Base-by-base conservation (phyloP, 2,329 filamentous ascomycete genomes). In the Cladosporium sp. region DNA sequence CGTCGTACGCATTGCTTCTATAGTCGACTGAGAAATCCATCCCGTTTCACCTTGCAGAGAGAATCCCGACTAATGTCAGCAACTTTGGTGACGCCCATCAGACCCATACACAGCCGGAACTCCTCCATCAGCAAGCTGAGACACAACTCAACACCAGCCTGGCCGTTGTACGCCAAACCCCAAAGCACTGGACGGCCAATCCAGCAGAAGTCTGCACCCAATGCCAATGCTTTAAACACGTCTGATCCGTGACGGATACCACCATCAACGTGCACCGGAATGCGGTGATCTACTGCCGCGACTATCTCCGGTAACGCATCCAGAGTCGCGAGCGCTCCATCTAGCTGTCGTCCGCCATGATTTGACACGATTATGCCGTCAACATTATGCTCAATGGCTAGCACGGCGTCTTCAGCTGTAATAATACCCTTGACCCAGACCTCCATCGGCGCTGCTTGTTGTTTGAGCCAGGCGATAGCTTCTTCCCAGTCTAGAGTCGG, bases 201-300 rank as follows among this genome's bases (percentile, higher is more conserved):
- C 30, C 83, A 69, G 21, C 59, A 57, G 54, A 67, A 69, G 30
- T 82, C 74, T 0, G 87, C 88, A 0, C 89, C 88, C 0, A 91
- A 76, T 61, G 86, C 88, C 14, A 91, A 70, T 0, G 86, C 87
- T 74, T 91, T 91, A 69, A 91, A 81, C 2, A 91, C 84, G 70
- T 91, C 89, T 0, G 86, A 85, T 0, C 89, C 89, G n/a, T 81
- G 80, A 56, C 85, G 71, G 43, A 87, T 81, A 0, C 85, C 84
- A 14, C 80, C 82, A 70, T 90, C 88, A 18, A 89, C 83, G 46
- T 89, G 80, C 28, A 90, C 73, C 85, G 84, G 36, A 82, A 75
- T 23, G 80, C 81, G n/a, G 82, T 84, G 70, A 86, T 84, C 68
- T 85, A 87, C 53, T 7, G 76, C 77, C 2, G 71, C 70, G 0